Evolutionary conservation across 2,329 filamentous ascomycete species (phyloP), one percentile per base, ranked within the genome.

Genomic region (Fusarium nelsonii): DNA sequence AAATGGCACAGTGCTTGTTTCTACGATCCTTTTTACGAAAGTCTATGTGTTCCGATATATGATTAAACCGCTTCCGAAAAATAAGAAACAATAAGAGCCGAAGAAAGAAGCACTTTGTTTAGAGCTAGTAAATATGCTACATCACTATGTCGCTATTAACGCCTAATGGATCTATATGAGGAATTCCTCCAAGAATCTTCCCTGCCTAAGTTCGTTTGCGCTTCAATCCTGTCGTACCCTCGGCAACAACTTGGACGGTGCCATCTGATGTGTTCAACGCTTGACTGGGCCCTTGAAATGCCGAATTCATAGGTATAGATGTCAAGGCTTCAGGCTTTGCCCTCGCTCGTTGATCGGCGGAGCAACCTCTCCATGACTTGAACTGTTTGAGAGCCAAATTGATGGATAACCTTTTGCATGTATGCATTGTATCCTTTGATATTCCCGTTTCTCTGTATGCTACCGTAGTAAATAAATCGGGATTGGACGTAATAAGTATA

Each of bases 121-220:
- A 36, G 34, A 36, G 34, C 34, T 36, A 36, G 34, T 36, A 36
- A 36, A 36, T 36, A 36, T 36, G 34, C 34, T 36, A 36, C 34
- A 36, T 36, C 34, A 36, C 15, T 36, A 36, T 36, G 16, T 36
- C 34, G 14, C 34, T 36, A 36, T 36, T 8, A 36, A 36, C 34
- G 34, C 34, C 16, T 36, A 36, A 36, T 36, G 34, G 7, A 16
- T 36, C 34, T 36, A 36, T 36, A 16, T n/a, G 16, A 36, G 34
- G 16, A 36, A 36, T 36, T n/a, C 34, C 34, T 36, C 34, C 34
- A 36, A 36, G 34, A 36, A 36, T 36, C 16, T 36, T 36, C 34
- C 16, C 34, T 36, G 15, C 34, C 34, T 36, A 36, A 36, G 34
- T 36, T 36, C 52, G 45, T 62, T 62, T 62, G 44, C 58, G 58